Evolutionary conservation across 345 rosid species (phyloP), one percentile per base, ranked within the genome.

Genomic region (Hypericum perforatum): DNA sequence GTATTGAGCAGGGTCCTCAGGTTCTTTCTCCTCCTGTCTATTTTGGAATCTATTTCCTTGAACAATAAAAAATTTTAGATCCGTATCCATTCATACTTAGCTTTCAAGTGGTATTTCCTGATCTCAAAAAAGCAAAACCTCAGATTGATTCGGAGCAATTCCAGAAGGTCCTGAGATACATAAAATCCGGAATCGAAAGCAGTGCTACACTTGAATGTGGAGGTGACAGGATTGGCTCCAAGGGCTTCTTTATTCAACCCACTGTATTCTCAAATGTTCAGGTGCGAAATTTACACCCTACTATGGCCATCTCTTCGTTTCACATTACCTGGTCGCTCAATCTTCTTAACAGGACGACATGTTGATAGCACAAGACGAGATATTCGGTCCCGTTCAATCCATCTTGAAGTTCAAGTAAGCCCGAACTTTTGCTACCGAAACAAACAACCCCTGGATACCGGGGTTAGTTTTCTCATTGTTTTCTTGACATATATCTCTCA

Each of bases 1-100:
- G 52, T 48, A 11, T 48, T 13, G 52, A 48, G 11, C 52, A 48
- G 22, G 52, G 52, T 22, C 52, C 52, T 48, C 52, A 48, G 52
- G 52, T 48, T 3, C 9, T 22, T 22, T 22, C 32, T 22, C 32
- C 32, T 22, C 4, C 32, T 22, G n/a, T n/a, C n/a, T n/a, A n/a
- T n/a, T n/a, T n/a, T n/a, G n/a, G n/a, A n/a, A n/a, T n/a, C n/a
- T n/a, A n/a, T n/a, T n/a, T n/a, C n/a, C n/a, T n/a, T n/a, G n/a
- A n/a, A n/a, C n/a, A n/a, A n/a, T n/a, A n/a, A n/a, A n/a, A n/a
- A n/a, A n/a, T n/a, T n/a, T n/a, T n/a, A n/a, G n/a, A n/a, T n/a
- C n/a, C n/a, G n/a, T n/a, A 22, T 22, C 32, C 32, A 22, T 22
- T 22, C 32, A 22, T 22, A 4, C 32, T 22, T 22, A 22, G 32